These are phyloP conservation scores for Silene latifolia DNA, from an alignment of 148 eudicot species.

Conservation along the genomic window DNA sequence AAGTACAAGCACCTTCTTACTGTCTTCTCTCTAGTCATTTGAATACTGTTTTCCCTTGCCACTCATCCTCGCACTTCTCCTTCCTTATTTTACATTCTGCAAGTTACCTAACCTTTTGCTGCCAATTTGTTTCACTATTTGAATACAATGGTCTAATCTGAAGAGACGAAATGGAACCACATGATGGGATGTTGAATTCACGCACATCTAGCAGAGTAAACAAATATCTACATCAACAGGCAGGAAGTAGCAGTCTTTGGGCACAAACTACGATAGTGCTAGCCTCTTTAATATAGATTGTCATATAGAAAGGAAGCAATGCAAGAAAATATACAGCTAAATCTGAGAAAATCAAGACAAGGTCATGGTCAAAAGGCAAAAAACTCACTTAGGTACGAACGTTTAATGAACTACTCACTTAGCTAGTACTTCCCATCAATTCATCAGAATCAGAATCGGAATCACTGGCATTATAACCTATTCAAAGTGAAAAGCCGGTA, in stretches of 20 bases:
- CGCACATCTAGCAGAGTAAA: background rate
- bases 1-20: background rate
- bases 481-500: slow-evolving; percentile 17
- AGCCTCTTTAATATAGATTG: background rate
- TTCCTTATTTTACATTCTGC: background rate
- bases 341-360: background rate
- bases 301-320: background rate
- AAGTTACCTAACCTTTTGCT: background rate
- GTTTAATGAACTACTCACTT: slow-evolving; percentile 6
- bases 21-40: background rate
- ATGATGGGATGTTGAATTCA: slow-evolving; percentile 1
- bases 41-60: background rate
- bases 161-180: background rate
- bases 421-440: slow-evolving; percentile 34
- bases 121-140: background rate
- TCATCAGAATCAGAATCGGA: slow-evolving; percentile 93
- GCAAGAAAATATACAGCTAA: background rate
- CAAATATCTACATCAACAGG: background rate
- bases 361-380: background rate
- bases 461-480: slow-evolving; percentile 95
- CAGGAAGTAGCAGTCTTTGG: background rate
- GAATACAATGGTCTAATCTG: background rate
- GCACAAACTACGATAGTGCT: background rate
- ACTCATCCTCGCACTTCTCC: background rate
- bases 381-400: slow-evolving; percentile 27